Conservation (phyloP, 2,329 filamentous ascomycete species). For the Fusarium brevicatenulatum region DNA sequence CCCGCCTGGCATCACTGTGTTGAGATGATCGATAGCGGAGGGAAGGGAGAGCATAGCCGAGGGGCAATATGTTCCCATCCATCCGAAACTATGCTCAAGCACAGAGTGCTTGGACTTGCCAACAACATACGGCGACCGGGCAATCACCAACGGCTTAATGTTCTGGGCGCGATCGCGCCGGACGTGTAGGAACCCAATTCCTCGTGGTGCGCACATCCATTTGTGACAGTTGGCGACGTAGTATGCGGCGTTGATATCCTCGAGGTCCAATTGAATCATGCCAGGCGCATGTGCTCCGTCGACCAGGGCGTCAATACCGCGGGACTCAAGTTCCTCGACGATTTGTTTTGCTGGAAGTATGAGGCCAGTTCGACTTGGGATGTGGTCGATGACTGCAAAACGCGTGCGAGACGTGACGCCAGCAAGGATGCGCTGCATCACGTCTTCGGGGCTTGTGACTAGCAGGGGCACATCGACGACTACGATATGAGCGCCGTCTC, state of each 20-base stretch:
- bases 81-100: neutral
- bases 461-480: neutral
- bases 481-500: neutral
- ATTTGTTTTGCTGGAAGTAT: neutral
- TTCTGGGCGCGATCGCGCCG: neutral
- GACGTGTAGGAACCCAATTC: neutral
- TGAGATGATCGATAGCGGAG: neutral
- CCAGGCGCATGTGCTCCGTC: neutral
- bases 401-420: neutral
- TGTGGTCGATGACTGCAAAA: neutral
- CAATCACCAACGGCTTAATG: neutral
- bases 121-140: neutral
- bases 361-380: neutral
- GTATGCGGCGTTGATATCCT: neutral
- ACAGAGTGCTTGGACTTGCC: neutral
- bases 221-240: neutral
- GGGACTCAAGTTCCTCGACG: neutral
- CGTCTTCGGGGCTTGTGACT: neutral
- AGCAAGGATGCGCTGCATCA: neutral
- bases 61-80: neutral
- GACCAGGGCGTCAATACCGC: neutral
- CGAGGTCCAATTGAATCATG: neutral
- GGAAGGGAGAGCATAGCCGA: neutral
- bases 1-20: neutral
- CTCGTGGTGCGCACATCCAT: neutral